A percentile compares a stretch with the other conserved stretches of the same genome.
These are phyloP conservation scores for Penicillium sumatraense DNA, from an alignment of 2,329 filamentous ascomycete genomes.

Conservation along the genomic window DNA sequence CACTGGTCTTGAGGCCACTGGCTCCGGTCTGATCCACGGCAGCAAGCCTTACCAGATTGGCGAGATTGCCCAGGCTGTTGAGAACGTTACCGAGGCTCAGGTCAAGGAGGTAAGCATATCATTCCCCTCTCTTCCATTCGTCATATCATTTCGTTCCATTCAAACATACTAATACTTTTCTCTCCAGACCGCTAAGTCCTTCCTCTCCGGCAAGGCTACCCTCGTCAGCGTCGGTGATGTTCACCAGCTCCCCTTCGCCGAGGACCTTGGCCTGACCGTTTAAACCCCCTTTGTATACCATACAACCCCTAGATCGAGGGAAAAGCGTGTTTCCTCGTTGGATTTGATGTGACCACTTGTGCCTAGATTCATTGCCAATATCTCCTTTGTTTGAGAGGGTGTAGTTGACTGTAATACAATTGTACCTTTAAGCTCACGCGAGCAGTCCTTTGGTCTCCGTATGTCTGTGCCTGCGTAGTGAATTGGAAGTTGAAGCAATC, in stretches of 20 bases:
- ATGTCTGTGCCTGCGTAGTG: too few species aligned
- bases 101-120: constrained; percentile 79
- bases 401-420: constrained; percentile 48
- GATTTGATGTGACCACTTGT: constrained; percentile 38
- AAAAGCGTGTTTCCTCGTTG: constrained; percentile 33
- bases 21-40: constrained; percentile 79
- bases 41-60: constrained; percentile 84
- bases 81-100: constrained; percentile 79
- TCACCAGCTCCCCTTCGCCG: constrained; percentile 85
- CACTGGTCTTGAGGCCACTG: constrained; percentile 79
- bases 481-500: too few species aligned
- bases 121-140: not conserved
- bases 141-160: not conserved
- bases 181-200: constrained; percentile 78
- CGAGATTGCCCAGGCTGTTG: constrained; percentile 76
- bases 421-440: constrained; percentile 35
- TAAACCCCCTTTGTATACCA: constrained; percentile 59
- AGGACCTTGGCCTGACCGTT: constrained; percentile 92
- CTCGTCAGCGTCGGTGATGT: constrained; percentile 91
- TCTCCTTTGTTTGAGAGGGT: constrained; percentile 40
- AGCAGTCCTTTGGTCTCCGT: too few species aligned
- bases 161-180: constrained; percentile 35
- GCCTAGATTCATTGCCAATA: constrained; percentile 45
- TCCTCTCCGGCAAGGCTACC: constrained; percentile 86
- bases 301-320: constrained; percentile 42